Base-by-base conservation (phyloP, 2,329 filamentous ascomycete species). In the Ceratocystis cacaofunesta region DNA sequence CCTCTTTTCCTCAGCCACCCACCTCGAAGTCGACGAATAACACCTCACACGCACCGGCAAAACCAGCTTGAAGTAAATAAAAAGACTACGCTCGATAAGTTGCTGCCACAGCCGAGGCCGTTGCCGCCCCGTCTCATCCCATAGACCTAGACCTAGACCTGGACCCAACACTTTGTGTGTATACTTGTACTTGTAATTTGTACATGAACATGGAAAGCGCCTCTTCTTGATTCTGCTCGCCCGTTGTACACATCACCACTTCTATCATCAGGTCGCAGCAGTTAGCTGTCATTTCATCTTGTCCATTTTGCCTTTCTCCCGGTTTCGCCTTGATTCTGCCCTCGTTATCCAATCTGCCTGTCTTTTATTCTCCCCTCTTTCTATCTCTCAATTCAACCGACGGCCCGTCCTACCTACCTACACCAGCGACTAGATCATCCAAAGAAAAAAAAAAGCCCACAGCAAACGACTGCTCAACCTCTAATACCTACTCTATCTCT, bases 201-300 rank as follows among this genome's bases (percentile, higher is more conserved):
- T 46, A 44, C 60, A 48, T 62, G 43, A 48, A 50, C 25, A 52
- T 62, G 61, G 61, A 22, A 62, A 62, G 25, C 62, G 30, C 44
- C 63, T 57, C 44, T 61, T 36, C 22, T 55, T 46, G 44, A 62
- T 25, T 55, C 44, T 67, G 57, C 62, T 57, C 55, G 28, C 67
- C 36, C 66, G 52, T 63, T 65, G 61, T 62, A 62, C 25, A n/a
- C 28, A 41, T 28, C 28, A 32, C 19, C 12, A 22, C 36, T 12
- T 10, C 36, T 10, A 41, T 36, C 32, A 12, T 41, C 36, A 41
- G 36, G 36, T 41, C 36, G 36, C 61, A 50, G 25, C 44, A 32
- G 61, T 22, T 25, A 52, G 36, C 44, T n/a, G 43, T 52, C 61
- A 41, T 41, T 41, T 44, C 7, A 15, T 50, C 43, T 43, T 36